Evolutionary conservation across 176 grass and related monocot species (phyloP).

Genomic region (Oryza rufipogon): DNA sequence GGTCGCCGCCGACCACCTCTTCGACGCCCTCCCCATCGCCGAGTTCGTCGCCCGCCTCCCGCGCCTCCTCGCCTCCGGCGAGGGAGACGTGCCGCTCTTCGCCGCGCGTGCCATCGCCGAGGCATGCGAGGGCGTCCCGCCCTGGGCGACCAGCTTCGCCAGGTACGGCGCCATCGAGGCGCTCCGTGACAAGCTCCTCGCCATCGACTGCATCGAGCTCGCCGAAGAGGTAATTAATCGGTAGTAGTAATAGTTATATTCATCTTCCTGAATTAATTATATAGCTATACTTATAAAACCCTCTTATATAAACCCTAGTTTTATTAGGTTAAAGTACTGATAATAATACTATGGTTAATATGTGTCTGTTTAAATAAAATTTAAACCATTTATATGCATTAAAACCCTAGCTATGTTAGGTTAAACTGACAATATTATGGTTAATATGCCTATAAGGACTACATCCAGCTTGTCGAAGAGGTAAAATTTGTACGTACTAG

Average conservation of each 20-base stretch:
- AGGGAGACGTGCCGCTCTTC: conserved; percentile 40
- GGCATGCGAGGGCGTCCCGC: conserved; percentile 29
- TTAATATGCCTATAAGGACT: neutral
- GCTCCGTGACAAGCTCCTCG: conserved; percentile 48
- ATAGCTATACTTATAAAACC: neutral
- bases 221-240: conserved; percentile 55
- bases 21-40: neutral
- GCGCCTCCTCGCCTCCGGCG: conserved; percentile 20
- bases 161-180: conserved; percentile 33
- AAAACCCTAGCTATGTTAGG: no score
- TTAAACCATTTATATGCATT: no score
- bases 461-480: conserved; percentile 60
- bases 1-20: neutral
- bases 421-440: no score
- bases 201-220: conserved; percentile 51
- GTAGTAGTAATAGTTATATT: no score
- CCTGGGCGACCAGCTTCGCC: conserved; percentile 17
- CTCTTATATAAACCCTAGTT: neutral
- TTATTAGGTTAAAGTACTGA: neutral
- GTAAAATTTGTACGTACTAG: conserved; percentile 1
- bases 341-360: neutral
- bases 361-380: neutral
- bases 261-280: neutral
- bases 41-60: conserved; percentile 24
- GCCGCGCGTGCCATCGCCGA: conserved; percentile 54